Evolutionary conservation across 345 rosid genomes (phyloP).

Genomic region (Anastatica hierochuntica): DNA sequence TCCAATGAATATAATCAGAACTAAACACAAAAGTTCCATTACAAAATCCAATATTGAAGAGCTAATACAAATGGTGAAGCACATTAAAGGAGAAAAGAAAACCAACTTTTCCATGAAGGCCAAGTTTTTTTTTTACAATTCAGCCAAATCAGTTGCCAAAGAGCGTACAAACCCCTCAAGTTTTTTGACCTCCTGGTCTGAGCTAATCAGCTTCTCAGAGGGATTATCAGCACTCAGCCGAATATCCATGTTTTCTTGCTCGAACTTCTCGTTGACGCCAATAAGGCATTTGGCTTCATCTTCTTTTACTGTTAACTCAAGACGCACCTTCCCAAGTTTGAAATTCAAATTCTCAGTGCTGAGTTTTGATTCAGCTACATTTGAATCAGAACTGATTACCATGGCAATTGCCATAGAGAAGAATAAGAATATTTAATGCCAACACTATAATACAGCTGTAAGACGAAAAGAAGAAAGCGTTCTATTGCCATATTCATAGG

Average conservation of each 20-base stretch:
- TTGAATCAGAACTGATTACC: neutral
- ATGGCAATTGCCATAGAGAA: neutral
- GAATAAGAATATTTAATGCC: neutral
- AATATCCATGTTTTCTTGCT: conserved; percentile 44
- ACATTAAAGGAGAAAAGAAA: no score
- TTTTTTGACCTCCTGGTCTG: conserved; percentile 40
- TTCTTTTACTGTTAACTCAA: conserved; percentile 44
- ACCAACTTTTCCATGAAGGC: conserved; percentile 36
- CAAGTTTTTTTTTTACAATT: conserved; percentile 47
- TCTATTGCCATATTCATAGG: no score
- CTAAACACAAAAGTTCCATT: no score
- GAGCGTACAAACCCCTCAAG: conserved; percentile 43
- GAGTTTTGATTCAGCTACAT: conserved; percentile 11
- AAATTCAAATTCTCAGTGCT: conserved; percentile 43
- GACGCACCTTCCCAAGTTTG: conserved; percentile 44
- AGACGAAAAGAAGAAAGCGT: no score
- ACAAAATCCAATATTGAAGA: no score
- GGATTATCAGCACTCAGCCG: conserved; percentile 41
- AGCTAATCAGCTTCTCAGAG: conserved; percentile 34
- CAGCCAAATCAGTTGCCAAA: conserved; percentile 42
- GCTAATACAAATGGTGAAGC: no score
- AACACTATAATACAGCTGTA: neutral
- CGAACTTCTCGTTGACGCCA: conserved; percentile 39
- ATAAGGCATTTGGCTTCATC: conserved; percentile 43
- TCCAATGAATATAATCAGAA: no score